These are phyloP conservation scores for Fagopyrum tataricum DNA, from an alignment of 148 eudicot genomes.

Conservation along the genomic window DNA sequence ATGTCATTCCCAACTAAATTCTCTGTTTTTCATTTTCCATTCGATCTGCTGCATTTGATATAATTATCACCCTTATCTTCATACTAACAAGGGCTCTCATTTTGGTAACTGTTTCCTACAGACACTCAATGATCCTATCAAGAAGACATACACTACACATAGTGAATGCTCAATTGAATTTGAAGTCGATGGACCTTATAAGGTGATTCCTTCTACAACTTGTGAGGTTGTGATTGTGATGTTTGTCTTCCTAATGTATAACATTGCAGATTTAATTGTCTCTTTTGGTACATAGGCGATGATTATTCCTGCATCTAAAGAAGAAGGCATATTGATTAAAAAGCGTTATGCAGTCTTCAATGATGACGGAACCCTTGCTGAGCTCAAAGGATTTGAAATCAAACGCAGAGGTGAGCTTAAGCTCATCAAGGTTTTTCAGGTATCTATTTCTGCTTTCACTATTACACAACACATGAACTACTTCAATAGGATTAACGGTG, in stretches of 20 bases:
- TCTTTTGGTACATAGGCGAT: constrained; percentile 58
- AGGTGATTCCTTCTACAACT: constrained; percentile 37
- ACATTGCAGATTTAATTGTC: constrained; percentile 11
- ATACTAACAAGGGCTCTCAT: constrained; percentile 1
- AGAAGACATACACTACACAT: constrained; percentile 73
- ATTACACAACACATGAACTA: neutral
- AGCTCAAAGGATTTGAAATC: constrained; percentile 98
- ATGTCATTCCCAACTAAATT: neutral
- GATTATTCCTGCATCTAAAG: constrained; percentile 98
- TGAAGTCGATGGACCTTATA: constrained; percentile 99
- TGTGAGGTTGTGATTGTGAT: constrained; percentile 9
- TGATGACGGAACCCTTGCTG: constrained; percentile 98
- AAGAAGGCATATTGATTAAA: constrained; percentile 94
- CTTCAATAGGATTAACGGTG: neutral
- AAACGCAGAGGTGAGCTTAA: constrained; percentile 99
- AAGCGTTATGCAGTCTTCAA: constrained; percentile 98
- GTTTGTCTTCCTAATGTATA: neutral
- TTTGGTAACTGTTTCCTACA: constrained; percentile 26
- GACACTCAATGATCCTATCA: constrained; percentile 83
- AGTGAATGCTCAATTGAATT: constrained; percentile 99
- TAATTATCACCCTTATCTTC: neutral
- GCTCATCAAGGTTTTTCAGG: constrained; percentile 99
- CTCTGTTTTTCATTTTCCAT: constrained; percentile 11
- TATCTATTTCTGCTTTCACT: constrained; percentile 17
- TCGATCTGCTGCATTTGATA: neutral